phyloP scores from a whole-genome alignment of 2,329 filamentous ascomycete species.

The Fusarium sambucinum region DNA sequence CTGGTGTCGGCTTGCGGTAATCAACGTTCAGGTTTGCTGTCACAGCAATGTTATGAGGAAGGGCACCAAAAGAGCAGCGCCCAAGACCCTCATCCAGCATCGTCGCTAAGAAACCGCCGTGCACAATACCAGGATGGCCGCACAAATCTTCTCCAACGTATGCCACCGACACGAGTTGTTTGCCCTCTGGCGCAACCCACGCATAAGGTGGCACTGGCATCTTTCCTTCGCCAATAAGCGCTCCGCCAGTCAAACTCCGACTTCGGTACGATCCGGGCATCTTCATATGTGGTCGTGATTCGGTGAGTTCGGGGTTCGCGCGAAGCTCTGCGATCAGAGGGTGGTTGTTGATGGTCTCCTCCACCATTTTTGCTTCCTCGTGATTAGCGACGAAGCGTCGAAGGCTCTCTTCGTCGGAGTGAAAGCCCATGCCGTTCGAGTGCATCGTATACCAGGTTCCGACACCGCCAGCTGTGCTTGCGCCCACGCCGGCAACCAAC shows the following conservation, averaged over 20 bases:
- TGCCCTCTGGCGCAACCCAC: constrained; percentile 79
- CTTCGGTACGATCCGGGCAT: constrained; percentile 77
- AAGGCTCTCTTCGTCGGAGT: constrained; percentile 78
- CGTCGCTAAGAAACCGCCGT: constrained; percentile 92
- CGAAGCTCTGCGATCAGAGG: constrained; percentile 79
- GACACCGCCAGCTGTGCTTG: constrained; percentile 50
- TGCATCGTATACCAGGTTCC: constrained; percentile 54
- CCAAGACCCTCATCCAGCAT: constrained; percentile 91
- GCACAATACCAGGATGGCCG: constrained; percentile 90
- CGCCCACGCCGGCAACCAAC: constrained; percentile 50
- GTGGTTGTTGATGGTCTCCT: constrained; percentile 80
- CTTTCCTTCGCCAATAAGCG: constrained; percentile 78
- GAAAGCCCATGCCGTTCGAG: constrained; percentile 54
- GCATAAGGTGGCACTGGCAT: constrained; percentile 84
- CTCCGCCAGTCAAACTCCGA: constrained; percentile 85
- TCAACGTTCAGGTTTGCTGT: constrained; percentile 88
- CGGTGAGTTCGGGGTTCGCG: constrained; percentile 72
- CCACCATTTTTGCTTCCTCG: constrained; percentile 69
- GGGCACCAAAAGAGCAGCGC: constrained; percentile 85
- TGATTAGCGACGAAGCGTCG: constrained; percentile 70
- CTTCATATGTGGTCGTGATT: constrained; percentile 88
- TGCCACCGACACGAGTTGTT: constrained; percentile 76
- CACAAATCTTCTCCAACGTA: constrained; percentile 85
- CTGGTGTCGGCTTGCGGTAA: constrained; percentile 84
- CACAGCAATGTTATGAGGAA: constrained; percentile 87